Base-by-base conservation (phyloP, 2,329 filamentous ascomycete genomes). In the Fusarium devonianum region DNA sequence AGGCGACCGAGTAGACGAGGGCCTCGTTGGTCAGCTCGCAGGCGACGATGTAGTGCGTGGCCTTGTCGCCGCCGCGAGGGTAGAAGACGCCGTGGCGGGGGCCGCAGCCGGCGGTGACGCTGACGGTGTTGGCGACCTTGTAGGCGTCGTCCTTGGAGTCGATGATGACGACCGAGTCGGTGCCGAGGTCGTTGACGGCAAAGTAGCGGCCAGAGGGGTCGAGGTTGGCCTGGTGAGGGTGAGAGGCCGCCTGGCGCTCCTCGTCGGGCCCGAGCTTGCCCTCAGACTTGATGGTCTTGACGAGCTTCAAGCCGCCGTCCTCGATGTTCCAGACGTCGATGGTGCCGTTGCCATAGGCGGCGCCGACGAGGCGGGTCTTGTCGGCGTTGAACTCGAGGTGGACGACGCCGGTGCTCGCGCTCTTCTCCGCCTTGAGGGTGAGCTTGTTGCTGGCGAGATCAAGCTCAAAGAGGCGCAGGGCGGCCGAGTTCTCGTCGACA, bases 61-160 rank as follows among this genome's bases (percentile, higher is more conserved):
- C 69, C 40, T 54, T 54, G 5, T 42, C 37, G 8, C 60, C 61
- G 7, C 67, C 68, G n/a, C 58, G 43, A 2, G 70, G 71, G 64
- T 75, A 74, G 68, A 79, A 81, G 57, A 71, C 71, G 37, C 76
- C 78, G 60, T 82, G 79, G 13, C 79, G 78, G 4, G 79, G 79
- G 1, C 79, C 79, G 28, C 73, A 74, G 47, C 75, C 59, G 9
- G 70, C 68, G 16, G 59, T 54, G 46, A 76, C 66, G 5, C 56
- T 35, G 28, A 73, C 62, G 30, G 59, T 65, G 60, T 66, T 71
- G 23, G 65, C 66, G 30, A 79, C 60, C 6, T 67, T 63, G 59
- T 69, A 80, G 12, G 65, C 62, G 42, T 77, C 73, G 51, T 71
- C 67, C 53, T 70, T 58, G 44, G 71, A 67, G 69, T 80, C 75